Evolutionary conservation across 495 filamentous ascomycete species (phyloP), one percentile per base, ranked within the genome.

Genomic region (Acidiella bohemica): DNA sequence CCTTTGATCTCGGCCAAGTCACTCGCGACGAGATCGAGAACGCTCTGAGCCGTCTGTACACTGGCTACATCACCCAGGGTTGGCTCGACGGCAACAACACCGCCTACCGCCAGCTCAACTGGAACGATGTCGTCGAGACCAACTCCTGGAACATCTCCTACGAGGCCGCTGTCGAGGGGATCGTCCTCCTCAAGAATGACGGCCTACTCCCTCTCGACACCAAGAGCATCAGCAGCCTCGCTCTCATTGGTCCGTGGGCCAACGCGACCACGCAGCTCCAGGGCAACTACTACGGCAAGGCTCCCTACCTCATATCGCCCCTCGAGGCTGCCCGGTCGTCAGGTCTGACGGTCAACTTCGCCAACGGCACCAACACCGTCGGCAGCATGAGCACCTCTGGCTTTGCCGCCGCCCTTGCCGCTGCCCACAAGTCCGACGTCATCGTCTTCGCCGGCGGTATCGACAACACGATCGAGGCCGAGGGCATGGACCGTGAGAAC

Each of bases 141-240:
- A 56, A 70, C 28, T 63, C 71, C 0, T 63, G 70, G 59, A 61
- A 71, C 13, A 66, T 80, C 17, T 68, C 76, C 0, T 66, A 75
- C 35, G 61, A 67, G 43, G 75, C 75, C 0, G 75, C 75, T 0
- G 68, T 70, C 4, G 67, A 74, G 45, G 70, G 76, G 0, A 69
- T 75, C 22, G 67, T 71, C 10, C 57, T 80, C 1, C 59, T 78
- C 5, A 77, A 79, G 61, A 80, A 80, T 37, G 69, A 76, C 25
- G 71, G 63, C 19, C 59, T 59, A 10, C 54, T 79, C 2, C 75
- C 75, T 0, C 54, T 77, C 1, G n/a, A n/a, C n/a, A 57, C 59
- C 33, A 27, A 37, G 65, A 66, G 1, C 0, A 42, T 55, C 11
- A 49, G 53, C 1, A 53, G 54, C 7, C 53, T 77, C 12, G 73